phyloP scores from a whole-genome alignment of 108 stramenopile species.

The Skeletonema grethae region DNA sequence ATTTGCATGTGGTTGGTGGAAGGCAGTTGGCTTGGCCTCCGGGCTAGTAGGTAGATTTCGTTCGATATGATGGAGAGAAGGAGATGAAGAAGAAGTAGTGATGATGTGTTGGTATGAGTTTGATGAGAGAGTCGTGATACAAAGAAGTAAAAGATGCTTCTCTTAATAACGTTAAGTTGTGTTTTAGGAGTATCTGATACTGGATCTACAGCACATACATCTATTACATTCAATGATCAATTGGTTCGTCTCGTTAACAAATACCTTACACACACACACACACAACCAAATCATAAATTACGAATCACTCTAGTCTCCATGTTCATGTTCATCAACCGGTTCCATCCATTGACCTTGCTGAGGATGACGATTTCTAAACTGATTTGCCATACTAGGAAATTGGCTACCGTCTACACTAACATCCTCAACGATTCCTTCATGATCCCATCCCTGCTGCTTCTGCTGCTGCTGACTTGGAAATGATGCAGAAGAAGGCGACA shows the following conservation, averaged over 20 bases:
- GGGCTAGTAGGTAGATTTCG: too few species aligned
- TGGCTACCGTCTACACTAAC: constrained; percentile 41
- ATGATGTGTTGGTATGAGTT: too few species aligned
- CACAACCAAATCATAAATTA: not conserved
- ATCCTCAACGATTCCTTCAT: constrained; percentile 45
- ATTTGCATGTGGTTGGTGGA: constrained; percentile 92
- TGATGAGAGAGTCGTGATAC: too few species aligned
- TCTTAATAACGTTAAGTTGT: too few species aligned
- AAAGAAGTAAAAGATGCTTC: too few species aligned
- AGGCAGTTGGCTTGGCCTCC: constrained; percentile 94
- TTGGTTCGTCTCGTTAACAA: too few species aligned
- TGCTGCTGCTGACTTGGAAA: constrained; percentile 3
- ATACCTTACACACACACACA: too few species aligned
- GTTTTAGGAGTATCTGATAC: too few species aligned
- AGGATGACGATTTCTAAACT: constrained; percentile 20
- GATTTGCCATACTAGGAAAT: constrained; percentile 22
- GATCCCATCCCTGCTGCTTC: constrained; percentile 25
- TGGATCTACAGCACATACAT: too few species aligned
- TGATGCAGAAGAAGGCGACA: not conserved
- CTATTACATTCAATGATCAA: too few species aligned
- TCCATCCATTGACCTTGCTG: constrained; percentile 45
- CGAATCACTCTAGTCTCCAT: not conserved
- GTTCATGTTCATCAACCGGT: constrained; percentile 45
- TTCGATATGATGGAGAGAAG: too few species aligned
- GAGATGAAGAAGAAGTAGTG: too few species aligned